phyloP scores from a whole-genome alignment of 2,329 filamentous ascomycete species.

The Magnaporthiopsis incrustans region DNA sequence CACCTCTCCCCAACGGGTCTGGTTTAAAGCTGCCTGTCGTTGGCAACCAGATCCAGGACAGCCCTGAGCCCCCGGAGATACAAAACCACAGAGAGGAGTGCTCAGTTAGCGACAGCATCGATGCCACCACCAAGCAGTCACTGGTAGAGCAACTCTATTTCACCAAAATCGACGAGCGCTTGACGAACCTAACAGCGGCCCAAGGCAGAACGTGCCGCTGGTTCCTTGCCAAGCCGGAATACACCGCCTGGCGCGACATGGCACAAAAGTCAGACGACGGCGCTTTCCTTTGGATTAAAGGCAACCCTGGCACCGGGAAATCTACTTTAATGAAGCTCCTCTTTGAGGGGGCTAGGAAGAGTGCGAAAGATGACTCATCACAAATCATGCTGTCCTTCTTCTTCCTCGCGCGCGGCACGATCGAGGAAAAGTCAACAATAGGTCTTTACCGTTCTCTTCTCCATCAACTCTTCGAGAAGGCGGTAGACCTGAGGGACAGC shows the following conservation, averaged over 20 bases:
- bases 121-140: not conserved
- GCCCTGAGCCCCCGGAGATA: not conserved
- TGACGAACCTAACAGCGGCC: constrained; percentile 1
- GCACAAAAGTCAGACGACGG: constrained; percentile 18
- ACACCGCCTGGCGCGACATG: constrained; percentile 24
- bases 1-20: not conserved
- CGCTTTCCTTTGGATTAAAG: constrained; percentile 36
- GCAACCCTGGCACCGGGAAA: constrained; percentile 33
- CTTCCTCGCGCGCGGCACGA: constrained; percentile 36
- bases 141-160: constrained; percentile 2
- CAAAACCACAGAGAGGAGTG: not conserved
- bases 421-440: constrained; percentile 31
- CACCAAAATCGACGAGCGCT: constrained; percentile 3
- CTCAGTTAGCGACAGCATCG: not conserved
- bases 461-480: constrained; percentile 11
- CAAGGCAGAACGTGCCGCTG: constrained; percentile 10
- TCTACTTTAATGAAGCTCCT: constrained; percentile 35
- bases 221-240: constrained; percentile 18
- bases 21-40: not conserved
- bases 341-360: constrained; percentile 13
- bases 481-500: constrained; percentile 22
- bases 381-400: constrained; percentile 29
- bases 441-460: constrained; percentile 42
- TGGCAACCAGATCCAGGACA: not conserved
- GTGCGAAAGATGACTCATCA: not conserved